Conservation (phyloP, 306 rosid genomes). For the Arachis stenosperma region DNA sequence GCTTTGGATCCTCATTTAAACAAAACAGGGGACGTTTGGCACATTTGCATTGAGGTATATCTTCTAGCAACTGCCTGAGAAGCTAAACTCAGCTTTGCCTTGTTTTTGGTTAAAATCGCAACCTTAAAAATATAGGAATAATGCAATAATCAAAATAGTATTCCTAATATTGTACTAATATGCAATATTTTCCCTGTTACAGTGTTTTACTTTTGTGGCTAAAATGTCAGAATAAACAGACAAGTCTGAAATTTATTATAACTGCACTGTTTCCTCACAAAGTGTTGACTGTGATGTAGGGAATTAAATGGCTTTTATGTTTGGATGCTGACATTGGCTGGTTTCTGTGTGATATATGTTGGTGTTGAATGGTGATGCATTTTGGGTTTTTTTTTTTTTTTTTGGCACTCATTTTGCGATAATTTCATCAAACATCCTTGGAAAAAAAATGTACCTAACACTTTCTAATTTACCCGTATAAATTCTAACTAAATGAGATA, state of each 20-base stretch:
- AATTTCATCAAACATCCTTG: too few relatives aligned
- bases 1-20: conserved; percentile 74
- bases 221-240: conserved; percentile 9
- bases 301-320: conserved; percentile 21
- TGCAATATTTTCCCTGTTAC: conserved; percentile 17
- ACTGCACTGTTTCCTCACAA: not conserved
- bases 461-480: conserved; percentile 30
- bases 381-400: too few relatives aligned
- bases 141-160: conserved; percentile 7
- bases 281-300: conserved; percentile 20
- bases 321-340: conserved; percentile 17
- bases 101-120: conserved; percentile 32
- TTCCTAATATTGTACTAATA: conserved; percentile 23
- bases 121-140: conserved; percentile 10
- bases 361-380: not conserved
- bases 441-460: not conserved
- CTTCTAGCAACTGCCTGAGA: conserved; percentile 37
- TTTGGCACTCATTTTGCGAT: too few relatives aligned
- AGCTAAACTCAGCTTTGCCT: not conserved
- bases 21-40: conserved; percentile 97
- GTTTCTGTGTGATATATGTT: not conserved
- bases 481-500: not conserved
- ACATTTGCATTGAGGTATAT: conserved; percentile 79
- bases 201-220: not conserved
- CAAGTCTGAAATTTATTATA: conserved; percentile 20